A percentile compares a stretch with the other conserved stretches of the same genome.
Evolutionary conservation across 179 eudicot genomes (phyloP).

Genomic region (Silene coronaria): DNA sequence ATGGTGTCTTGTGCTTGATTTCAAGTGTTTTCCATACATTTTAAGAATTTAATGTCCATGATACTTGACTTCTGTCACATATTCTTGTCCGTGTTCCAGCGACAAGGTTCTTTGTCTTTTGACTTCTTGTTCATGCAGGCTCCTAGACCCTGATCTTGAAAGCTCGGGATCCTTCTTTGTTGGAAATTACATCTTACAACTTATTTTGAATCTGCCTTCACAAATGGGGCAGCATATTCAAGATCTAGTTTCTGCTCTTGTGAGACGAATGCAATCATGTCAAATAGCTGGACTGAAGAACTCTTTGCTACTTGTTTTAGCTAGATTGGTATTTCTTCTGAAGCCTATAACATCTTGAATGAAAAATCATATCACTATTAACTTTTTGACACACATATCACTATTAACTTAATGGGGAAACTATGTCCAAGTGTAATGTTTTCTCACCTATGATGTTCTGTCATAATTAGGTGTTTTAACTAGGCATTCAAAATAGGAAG

Average conservation of each 20-base stretch:
- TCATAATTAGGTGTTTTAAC: not conserved
- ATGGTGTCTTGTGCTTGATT: constrained; percentile 4
- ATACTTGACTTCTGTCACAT: not conserved
- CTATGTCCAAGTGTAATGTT: not conserved
- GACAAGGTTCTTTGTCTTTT: not conserved
- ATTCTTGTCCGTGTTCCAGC: not conserved
- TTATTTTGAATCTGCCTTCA: constrained; percentile 86
- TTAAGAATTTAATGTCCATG: not conserved
- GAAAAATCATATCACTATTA: not conserved
- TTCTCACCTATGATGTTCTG: not conserved
- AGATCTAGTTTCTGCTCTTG: constrained; percentile 78
- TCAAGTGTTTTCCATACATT: not conserved
- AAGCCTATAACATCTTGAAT: not conserved
- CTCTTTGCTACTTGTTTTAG: constrained; percentile 77
- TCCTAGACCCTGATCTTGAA: constrained; percentile 82
- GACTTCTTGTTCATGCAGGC: constrained; percentile 50
- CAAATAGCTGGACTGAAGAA: constrained; percentile 60
- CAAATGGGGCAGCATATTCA: constrained; percentile 89
- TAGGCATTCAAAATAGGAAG: not conserved
- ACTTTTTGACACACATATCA: not conserved
- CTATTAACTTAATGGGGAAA: not conserved
- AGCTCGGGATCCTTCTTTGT: constrained; percentile 94
- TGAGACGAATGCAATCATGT: constrained; percentile 86
- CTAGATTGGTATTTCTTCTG: constrained; percentile 62
- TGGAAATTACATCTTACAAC: constrained; percentile 86